A percentile compares a stretch with the other conserved stretches of the same genome.
phyloP scores from a whole-genome alignment of 2,329 filamentous ascomycete species.

The Talaromyces amestolkiae region DNA sequence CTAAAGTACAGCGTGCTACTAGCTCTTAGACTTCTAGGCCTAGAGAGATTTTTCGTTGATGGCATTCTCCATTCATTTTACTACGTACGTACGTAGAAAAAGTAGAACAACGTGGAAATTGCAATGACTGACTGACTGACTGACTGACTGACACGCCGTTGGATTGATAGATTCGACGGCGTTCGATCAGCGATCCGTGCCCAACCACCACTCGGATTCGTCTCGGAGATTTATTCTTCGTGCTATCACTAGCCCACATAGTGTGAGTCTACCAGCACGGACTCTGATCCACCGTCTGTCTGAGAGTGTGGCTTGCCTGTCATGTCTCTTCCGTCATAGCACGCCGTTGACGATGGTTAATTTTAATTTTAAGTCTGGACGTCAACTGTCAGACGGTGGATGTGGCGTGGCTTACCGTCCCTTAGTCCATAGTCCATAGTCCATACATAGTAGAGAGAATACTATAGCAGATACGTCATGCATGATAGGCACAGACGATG shows the following conservation, averaged over 20 bases:
- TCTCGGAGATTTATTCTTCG: slow-evolving; percentile 1
- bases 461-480: background rate
- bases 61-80: too few relatives aligned
- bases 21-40: too few relatives aligned
- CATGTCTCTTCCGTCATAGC: slow-evolving; percentile 1
- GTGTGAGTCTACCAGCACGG: background rate
- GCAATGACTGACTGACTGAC: too few relatives aligned
- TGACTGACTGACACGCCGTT: too few relatives aligned
- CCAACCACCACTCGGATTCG: background rate
- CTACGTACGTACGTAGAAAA: too few relatives aligned
- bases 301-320: slow-evolving; percentile 5
- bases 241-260: background rate
- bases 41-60: too few relatives aligned
- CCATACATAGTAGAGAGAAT: background rate
- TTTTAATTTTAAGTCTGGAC: too few relatives aligned
- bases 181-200: slow-evolving; percentile 4
- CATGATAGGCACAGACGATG: background rate
- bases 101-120: too few relatives aligned
- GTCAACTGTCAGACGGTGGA: too few relatives aligned
- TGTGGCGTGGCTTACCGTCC: too few relatives aligned
- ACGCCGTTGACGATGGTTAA: background rate
- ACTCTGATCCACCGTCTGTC: background rate
- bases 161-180: background rate
- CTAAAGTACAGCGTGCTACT: too few relatives aligned
- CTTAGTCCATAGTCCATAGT: too few relatives aligned